These are phyloP conservation scores for Cyclotella sp. DNA, from an alignment of 108 stramenopile genomes.

Conservation along the genomic window DNA sequence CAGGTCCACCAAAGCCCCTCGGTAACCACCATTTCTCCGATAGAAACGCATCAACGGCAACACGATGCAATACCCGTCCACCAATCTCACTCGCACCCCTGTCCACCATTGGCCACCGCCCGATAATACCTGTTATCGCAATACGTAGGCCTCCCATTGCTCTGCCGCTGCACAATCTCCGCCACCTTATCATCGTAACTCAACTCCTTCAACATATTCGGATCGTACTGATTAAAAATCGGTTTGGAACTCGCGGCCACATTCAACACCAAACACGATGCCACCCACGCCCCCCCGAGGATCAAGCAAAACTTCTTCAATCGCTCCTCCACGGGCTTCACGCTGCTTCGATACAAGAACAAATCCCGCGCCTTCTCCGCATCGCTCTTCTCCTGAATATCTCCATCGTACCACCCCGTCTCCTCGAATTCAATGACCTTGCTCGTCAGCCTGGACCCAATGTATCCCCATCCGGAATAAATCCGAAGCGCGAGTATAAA, in stretches of 20 bases:
- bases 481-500: slow-evolving; percentile 71
- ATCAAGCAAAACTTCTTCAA: slow-evolving; percentile 62
- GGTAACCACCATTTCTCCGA: too few relatives aligned
- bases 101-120: slow-evolving; percentile 86
- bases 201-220: slow-evolving; percentile 74
- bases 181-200: slow-evolving; percentile 76
- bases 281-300: slow-evolving; percentile 65
- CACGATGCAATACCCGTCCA: too few relatives aligned
- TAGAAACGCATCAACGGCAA: too few relatives aligned
- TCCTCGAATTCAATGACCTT: slow-evolving; percentile 90
- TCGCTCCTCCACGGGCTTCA: slow-evolving; percentile 78
- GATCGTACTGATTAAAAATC: slow-evolving; percentile 86
- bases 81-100: slow-evolving; percentile 44
- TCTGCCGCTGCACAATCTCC: slow-evolving; percentile 65
- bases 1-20: too few relatives aligned
- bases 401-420: slow-evolving; percentile 89
- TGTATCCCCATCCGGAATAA: slow-evolving; percentile 86
- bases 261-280: slow-evolving; percentile 73
- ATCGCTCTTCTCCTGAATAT: slow-evolving; percentile 78
- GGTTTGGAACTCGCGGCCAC: slow-evolving; percentile 64
- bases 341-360: slow-evolving; percentile 77
- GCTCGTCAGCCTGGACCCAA: slow-evolving; percentile 76
- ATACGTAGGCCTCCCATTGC: slow-evolving; percentile 79
- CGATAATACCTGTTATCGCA: slow-evolving; percentile 89
- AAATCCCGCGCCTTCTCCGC: slow-evolving; percentile 74